Percentiles rank a stretch among this genome's conserved stretches.
These are phyloP conservation scores for Hibiscus syriacus DNA, from an alignment of 345 rosid genomes.

Conservation along the genomic window DNA sequence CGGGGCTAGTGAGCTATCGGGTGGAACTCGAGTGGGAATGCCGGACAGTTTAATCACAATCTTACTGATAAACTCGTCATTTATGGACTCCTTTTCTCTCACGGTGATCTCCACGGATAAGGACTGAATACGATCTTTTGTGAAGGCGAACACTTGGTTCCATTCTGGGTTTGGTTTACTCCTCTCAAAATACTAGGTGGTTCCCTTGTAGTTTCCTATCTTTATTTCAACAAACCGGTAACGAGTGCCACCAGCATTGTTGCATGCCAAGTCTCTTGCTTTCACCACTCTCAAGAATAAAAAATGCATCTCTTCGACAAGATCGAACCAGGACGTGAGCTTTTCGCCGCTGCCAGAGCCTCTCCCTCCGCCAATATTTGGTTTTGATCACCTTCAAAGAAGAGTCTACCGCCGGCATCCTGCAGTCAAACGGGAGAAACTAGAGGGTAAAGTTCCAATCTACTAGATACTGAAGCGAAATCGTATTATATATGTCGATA, in stretches of 20 bases:
- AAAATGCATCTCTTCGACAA: background rate
- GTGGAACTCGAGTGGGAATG: slow-evolving; percentile 34
- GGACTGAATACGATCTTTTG: background rate
- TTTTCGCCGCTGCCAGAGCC: background rate
- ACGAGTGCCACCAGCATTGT: too few species aligned
- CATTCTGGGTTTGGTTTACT: background rate
- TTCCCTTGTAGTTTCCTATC: background rate
- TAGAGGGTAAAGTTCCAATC: too few species aligned
- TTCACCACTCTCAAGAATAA: background rate
- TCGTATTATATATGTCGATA: too few species aligned
- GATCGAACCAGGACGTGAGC: background rate
- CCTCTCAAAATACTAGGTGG: background rate
- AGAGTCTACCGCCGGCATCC: background rate
- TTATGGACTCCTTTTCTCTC: background rate
- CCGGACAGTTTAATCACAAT: background rate
- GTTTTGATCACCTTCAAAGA: background rate
- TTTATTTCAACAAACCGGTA: background rate
- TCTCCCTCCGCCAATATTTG: background rate
- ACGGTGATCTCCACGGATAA: background rate
- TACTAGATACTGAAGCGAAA: too few species aligned
- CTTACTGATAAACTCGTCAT: background rate
- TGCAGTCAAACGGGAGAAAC: background rate
- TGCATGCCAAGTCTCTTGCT: background rate
- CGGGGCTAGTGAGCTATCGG: background rate
- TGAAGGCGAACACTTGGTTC: background rate